Evolutionary conservation across 345 rosid species (phyloP), one percentile per base, ranked within the genome.

Genomic region (Draba incana): DNA sequence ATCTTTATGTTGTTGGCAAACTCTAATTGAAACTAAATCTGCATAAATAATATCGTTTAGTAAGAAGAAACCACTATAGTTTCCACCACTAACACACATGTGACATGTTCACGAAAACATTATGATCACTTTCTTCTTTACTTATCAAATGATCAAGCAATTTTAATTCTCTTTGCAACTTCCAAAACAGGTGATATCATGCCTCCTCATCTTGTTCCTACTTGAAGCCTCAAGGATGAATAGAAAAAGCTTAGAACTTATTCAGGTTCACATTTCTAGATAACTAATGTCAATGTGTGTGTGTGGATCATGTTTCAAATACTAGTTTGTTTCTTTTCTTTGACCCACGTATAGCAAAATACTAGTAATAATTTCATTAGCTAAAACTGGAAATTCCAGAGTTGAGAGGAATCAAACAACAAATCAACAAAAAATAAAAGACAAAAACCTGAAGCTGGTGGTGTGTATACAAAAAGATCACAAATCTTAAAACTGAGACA

Each of bases 161-260:
- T 20, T 20, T 20, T 20, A 20, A 20, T 1, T 20, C 1, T 20
- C 20, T 20, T 20, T 20, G 20, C 20, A 20, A 20, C 20, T 20
- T 20, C 20, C 20, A 20, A 20, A 20, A 0, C 20, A 20, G 20
- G 20, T 20, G 20, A 78, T 9, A 64, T 50, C 66, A 33, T 57
- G 62, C 68, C 65, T 54, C 61, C 47, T 35, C 57, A 70, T 63
- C 87, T 92, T 52, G 92, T 88, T 77, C 98, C 98, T 41, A 95
- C 99, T 9, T 90, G 79, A 68, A 52, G 27, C 8, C 15, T 23
- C 52, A 14, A 41, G 10, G 48, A 58, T 57, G 47, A 41, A 49
- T 14, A 24, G 28, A 23, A 6, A 63, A 64, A 9, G 54, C 54
- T 66, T 68, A 74, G 53, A 61, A 54, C 68, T 52, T 52, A 38